Evolutionary conservation across 495 filamentous ascomycete genomes (phyloP).

Genomic region (Penicillium steckii): DNA sequence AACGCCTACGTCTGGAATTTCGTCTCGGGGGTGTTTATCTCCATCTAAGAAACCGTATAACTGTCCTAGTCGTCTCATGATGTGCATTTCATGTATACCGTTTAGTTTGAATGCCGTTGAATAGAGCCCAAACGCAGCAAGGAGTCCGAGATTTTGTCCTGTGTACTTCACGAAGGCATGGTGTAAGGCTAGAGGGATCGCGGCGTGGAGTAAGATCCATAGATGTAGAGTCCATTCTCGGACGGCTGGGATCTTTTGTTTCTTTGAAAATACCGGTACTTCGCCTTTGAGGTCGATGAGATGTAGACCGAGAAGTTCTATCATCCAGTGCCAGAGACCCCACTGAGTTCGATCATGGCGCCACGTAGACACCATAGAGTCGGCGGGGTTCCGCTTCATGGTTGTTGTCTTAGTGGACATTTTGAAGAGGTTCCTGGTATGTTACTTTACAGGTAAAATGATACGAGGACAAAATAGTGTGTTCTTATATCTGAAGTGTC

Average conservation of each 20-base stretch:
- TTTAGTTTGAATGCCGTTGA: slow-evolving; percentile 24
- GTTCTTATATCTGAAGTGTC: slow-evolving; percentile 9
- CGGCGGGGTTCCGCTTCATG: slow-evolving; percentile 16
- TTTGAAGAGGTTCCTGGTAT: background rate
- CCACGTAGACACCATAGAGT: slow-evolving; percentile 32
- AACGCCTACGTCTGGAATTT: slow-evolving; percentile 27
- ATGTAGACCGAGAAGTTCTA: slow-evolving; percentile 25
- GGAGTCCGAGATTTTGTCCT: slow-evolving; percentile 9
- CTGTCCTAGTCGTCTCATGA: slow-evolving; percentile 26
- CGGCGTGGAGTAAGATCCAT: slow-evolving; percentile 26
- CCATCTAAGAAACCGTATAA: slow-evolving; percentile 28
- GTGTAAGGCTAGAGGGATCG: slow-evolving; percentile 20
- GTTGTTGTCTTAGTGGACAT: slow-evolving; percentile 7
- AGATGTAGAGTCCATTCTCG: slow-evolving; percentile 24
- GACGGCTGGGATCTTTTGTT: slow-evolving; percentile 23
- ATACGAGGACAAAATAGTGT: background rate
- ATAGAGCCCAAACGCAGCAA: slow-evolving; percentile 22
- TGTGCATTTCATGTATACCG: slow-evolving; percentile 26
- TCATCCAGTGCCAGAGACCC: slow-evolving; percentile 21
- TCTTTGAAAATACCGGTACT: slow-evolving; percentile 25
- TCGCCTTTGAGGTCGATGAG: slow-evolving; percentile 14
- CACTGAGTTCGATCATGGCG: slow-evolving; percentile 25
- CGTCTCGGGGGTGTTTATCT: slow-evolving; percentile 29
- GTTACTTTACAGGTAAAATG: background rate
- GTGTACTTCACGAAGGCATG: slow-evolving; percentile 21